A percentile compares a stretch with the other conserved stretches of the same genome.
These are phyloP conservation scores for Haematococcus lacustris DNA, from an alignment of 139 green algal genomes.

Conservation along the genomic window DNA sequence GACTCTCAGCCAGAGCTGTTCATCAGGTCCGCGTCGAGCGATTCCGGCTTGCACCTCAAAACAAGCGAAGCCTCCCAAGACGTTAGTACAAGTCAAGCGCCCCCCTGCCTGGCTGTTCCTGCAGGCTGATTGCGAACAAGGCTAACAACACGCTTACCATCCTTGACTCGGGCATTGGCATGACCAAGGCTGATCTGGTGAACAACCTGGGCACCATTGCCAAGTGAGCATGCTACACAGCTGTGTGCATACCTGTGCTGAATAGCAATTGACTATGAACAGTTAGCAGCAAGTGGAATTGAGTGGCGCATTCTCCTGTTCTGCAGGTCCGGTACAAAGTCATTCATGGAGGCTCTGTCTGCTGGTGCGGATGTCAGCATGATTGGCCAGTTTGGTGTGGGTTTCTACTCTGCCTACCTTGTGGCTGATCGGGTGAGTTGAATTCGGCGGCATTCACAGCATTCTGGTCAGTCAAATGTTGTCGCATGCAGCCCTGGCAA, in stretches of 20 bases:
- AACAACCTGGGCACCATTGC: conserved; percentile 99
- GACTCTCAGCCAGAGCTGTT: conserved; percentile 90
- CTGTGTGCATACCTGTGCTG: too few relatives aligned
- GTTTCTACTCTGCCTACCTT: conserved; percentile 99
- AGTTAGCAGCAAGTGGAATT: too few relatives aligned
- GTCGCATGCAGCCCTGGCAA: too few relatives aligned
- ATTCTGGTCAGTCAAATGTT: too few relatives aligned
- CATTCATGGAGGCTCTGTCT: conserved; percentile 99
- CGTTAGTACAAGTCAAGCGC: too few relatives aligned
- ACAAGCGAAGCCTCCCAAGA: too few relatives aligned
- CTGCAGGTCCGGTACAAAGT: conserved; percentile 90
- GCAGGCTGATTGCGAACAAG: conserved; percentile 88
- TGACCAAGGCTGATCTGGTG: conserved; percentile 96
- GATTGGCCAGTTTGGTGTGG: conserved; percentile 99
- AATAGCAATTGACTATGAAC: too few relatives aligned
- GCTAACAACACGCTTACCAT: conserved; percentile 93
- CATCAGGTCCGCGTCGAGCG: too few relatives aligned
- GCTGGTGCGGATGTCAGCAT: conserved; percentile 97
- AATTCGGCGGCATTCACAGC: too few relatives aligned
- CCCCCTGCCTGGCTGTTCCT: too few relatives aligned
- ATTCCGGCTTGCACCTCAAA: too few relatives aligned
- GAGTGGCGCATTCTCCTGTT: background rate
- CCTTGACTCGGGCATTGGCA: conserved; percentile 91
- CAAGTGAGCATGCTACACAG: too few relatives aligned
- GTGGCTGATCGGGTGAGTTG: conserved; percentile 97